Evolutionary conservation across 345 rosid species (phyloP).

Genomic region (Zanthoxylum bungeanum): DNA sequence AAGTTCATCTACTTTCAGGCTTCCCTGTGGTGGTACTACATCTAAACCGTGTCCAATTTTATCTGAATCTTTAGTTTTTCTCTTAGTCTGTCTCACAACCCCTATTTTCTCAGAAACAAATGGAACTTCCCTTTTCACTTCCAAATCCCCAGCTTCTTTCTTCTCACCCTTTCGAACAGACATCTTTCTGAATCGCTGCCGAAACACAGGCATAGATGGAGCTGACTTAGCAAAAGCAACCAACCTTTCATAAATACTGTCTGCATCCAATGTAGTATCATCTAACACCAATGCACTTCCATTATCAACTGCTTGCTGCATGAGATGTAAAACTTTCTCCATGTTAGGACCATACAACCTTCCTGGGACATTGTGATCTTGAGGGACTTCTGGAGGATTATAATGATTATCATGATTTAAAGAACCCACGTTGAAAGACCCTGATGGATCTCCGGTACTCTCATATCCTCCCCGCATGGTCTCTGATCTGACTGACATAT

Average conservation of each 20-base stretch:
- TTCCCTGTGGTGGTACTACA: constrained; percentile 49
- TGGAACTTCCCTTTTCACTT: constrained; percentile 21
- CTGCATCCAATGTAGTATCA: constrained; percentile 51
- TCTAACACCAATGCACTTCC: constrained; percentile 65
- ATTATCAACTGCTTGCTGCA: constrained; percentile 67
- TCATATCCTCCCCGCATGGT: constrained; percentile 3
- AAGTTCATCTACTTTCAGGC: constrained; percentile 74
- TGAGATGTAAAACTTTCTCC: constrained; percentile 41
- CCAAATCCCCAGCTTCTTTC: constrained; percentile 24
- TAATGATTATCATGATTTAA: constrained; percentile 5
- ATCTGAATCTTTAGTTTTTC: constrained; percentile 18
- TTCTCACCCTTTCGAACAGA: constrained; percentile 31
- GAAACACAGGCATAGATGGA: constrained; percentile 59
- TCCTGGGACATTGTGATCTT: constrained; percentile 18
- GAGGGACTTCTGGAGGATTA: constrained; percentile 26
- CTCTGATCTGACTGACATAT: constrained; percentile 5
- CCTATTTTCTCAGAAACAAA: constrained; percentile 1
- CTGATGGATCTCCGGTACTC: constrained; percentile 5
- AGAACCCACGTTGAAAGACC: constrained; percentile 10
- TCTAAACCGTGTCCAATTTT: constrained; percentile 29
- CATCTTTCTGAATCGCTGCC: constrained; percentile 34
- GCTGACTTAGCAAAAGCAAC: constrained; percentile 58
- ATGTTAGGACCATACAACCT: constrained; percentile 21
- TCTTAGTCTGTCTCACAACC: constrained; percentile 23
- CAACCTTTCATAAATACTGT: constrained; percentile 47